Percentiles rank a stretch among this genome's conserved stretches.
Conservation (phyloP, 2,329 filamentous ascomycete genomes). For the Pseudocercospora eumusae region DNA sequence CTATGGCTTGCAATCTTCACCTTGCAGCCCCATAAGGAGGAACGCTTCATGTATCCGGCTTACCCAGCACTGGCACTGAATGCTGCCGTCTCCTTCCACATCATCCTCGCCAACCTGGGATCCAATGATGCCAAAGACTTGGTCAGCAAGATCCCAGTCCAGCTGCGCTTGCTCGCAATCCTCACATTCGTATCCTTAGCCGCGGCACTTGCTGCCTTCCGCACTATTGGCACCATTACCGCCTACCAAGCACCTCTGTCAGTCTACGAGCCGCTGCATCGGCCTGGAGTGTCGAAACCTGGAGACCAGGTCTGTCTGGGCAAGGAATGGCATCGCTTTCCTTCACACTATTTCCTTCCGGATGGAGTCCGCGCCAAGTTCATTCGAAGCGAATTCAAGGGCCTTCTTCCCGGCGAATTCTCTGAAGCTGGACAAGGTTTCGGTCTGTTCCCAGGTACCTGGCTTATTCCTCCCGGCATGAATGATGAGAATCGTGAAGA, state of each 20-base stretch:
- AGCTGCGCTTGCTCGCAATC: constrained; percentile 69
- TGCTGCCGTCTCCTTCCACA: constrained; percentile 80
- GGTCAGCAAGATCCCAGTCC: constrained; percentile 70
- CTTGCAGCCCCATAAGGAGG: constrained; percentile 92
- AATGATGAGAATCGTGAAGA: constrained; percentile 92
- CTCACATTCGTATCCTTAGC: constrained; percentile 52
- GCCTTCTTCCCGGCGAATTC: constrained; percentile 88
- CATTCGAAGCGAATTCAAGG: constrained; percentile 84
- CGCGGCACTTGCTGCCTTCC: constrained; percentile 65
- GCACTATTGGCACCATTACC: constrained; percentile 73
- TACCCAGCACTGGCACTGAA: constrained; percentile 91
- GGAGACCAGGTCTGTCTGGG: constrained; percentile 81
- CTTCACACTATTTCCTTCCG: constrained; percentile 87
- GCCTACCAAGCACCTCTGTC: constrained; percentile 80
- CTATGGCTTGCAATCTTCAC: constrained; percentile 93
- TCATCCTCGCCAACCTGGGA: constrained; percentile 73
- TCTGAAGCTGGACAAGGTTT: constrained; percentile 66
- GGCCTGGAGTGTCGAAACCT: constrained; percentile 54
- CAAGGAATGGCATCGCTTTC: constrained; percentile 98
- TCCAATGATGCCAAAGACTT: constrained; percentile 64
- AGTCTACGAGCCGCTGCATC: constrained; percentile 67
- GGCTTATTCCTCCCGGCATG: constrained; percentile 78
- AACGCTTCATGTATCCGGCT: constrained; percentile 96
- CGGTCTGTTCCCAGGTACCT: constrained; percentile 79
- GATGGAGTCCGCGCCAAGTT: constrained; percentile 84